Percentiles rank a stretch among this genome's conserved stretches.
Conservation (phyloP, 2,329 filamentous ascomycete species). For the Lecanicillium sp. region DNA sequence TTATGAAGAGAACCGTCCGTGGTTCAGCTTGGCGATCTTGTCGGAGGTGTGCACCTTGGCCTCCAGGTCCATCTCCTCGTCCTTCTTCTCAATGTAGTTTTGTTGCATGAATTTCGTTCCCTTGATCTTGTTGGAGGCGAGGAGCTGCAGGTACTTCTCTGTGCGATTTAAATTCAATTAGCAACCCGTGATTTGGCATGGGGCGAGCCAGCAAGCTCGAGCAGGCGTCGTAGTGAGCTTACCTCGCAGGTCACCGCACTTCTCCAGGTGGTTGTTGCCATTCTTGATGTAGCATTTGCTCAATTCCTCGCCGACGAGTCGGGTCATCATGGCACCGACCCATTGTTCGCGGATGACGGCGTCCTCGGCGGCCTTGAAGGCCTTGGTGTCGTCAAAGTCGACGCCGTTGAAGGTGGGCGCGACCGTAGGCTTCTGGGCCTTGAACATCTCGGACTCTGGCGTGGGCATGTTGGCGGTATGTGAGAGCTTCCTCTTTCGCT, state of each 20-base stretch:
- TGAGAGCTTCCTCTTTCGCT: neutral
- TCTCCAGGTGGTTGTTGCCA: constrained; percentile 83
- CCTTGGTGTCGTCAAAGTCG: constrained; percentile 76
- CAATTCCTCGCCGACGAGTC: constrained; percentile 75
- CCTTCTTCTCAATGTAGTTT: constrained; percentile 60
- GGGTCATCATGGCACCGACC: constrained; percentile 85
- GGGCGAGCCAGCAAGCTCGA: neutral
- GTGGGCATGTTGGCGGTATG: constrained; percentile 58
- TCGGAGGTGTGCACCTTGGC: constrained; percentile 35
- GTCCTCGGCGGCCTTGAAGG: constrained; percentile 77
- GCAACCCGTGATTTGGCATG: neutral
- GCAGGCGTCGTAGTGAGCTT: constrained; percentile 30
- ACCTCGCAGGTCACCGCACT: constrained; percentile 79
- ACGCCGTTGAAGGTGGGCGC: constrained; percentile 80
- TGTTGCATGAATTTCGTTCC: constrained; percentile 76
- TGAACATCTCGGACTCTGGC: constrained; percentile 74
- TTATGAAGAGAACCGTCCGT: constrained; percentile 28
- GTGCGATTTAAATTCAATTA: constrained; percentile 15
- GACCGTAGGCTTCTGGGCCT: constrained; percentile 77
- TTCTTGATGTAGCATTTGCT: constrained; percentile 80
- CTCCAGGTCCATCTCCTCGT: constrained; percentile 32
- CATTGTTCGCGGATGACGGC: constrained; percentile 80
- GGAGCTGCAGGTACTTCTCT: constrained; percentile 75
- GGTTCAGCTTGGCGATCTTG: constrained; percentile 34
- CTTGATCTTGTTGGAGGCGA: constrained; percentile 70